Base-by-base conservation (phyloP, 352 stramenopile species). In the Pythium utonaiense region DNA sequence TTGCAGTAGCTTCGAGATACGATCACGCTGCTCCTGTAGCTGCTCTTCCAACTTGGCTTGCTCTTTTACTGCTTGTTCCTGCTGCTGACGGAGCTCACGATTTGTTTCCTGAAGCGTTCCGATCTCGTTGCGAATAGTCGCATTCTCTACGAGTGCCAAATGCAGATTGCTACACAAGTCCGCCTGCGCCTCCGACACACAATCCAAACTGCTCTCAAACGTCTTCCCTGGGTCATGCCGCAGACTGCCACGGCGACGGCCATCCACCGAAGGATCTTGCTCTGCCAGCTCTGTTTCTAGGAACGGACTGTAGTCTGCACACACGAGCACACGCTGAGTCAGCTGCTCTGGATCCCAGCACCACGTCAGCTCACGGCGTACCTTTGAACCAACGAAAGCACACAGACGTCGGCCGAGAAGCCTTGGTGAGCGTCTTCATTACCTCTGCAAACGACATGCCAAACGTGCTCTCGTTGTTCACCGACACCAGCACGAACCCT, bases 401-500 rank as follows among this genome's bases (percentile, higher is more conserved):
- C 25, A 94, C 58, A 3, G 79, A 77, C 1, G 84, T 91, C 5
- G 84, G 82, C 12, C 77, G 70, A 3, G 80, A 85, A 10, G 82
- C 84, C 17, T 73, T 76, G 14, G 74, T 67, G 28, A 92, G 47
- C 34, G 77, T 66, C 48, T 76, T 74, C 52, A 88, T 81, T 10
- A 88, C 71, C 12, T 69, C 63, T 1, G 60, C 45, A 60, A 91
- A 92, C 19, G 58, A 65, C 59, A 62, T 55, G 6, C 82, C 80
- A 53, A 90, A 89, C 3, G 82, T 94, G 57, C 80, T 89, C 55
- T 91, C 75, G 31, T 85, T 82, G 68, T 92, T 94, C 55, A 94
- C 75, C 7, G 82, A 81, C 3, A 86, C 71, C 22, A 94, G 60
- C 21, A 93, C 74, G 28, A 89, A 91, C 6, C 84, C 84, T 56